Evolutionary conservation across 371 early-diverging fungal species (phyloP).

Genomic region (Mucor sp.): DNA sequence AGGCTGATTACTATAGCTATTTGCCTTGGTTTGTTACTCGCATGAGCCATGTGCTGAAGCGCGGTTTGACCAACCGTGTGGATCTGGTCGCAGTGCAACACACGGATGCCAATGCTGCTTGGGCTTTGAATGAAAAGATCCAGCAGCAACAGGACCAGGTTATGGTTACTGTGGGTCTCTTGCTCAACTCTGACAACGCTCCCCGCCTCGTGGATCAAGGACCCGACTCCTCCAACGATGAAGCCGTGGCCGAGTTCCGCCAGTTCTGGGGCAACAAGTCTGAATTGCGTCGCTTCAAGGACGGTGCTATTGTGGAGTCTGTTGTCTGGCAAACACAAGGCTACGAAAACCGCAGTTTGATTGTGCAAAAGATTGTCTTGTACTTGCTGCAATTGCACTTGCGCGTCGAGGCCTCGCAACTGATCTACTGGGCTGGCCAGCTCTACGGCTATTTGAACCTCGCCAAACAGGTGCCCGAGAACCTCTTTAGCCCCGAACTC

Average conservation of each 20-base stretch:
- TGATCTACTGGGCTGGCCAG: conserved; percentile 75
- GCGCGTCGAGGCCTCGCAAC: conserved; percentile 40
- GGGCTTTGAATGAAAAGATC: conserved; percentile 32
- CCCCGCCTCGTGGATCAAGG: conserved; percentile 79
- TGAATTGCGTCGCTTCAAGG: conserved; percentile 86
- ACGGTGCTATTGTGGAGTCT: conserved; percentile 82
- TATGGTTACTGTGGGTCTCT: conserved; percentile 61
- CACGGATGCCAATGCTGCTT: conserved; percentile 20
- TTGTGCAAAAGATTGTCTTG: conserved; percentile 79
- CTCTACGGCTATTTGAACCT: conserved; percentile 59
- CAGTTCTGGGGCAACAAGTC: conserved; percentile 85
- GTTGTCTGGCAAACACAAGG: conserved; percentile 80
- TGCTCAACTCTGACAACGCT: conserved; percentile 70
- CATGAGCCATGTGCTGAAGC: conserved; percentile 56
- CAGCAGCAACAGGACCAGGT: neutral
- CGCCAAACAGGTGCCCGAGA: conserved; percentile 48
- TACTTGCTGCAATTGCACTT: conserved; percentile 78
- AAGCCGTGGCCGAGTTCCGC: conserved; percentile 71
- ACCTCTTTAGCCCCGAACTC: conserved; percentile 52
- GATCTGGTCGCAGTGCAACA: conserved; percentile 57
- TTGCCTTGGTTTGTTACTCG: conserved; percentile 53
- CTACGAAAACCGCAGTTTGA: conserved; percentile 72
- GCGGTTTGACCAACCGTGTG: conserved; percentile 72
- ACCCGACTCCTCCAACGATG: conserved; percentile 68
- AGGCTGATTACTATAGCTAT: conserved; percentile 61